Conservation (phyloP, 1,284 basidiomycete species). For the Xerocomus cyaneibrunnescens region DNA sequence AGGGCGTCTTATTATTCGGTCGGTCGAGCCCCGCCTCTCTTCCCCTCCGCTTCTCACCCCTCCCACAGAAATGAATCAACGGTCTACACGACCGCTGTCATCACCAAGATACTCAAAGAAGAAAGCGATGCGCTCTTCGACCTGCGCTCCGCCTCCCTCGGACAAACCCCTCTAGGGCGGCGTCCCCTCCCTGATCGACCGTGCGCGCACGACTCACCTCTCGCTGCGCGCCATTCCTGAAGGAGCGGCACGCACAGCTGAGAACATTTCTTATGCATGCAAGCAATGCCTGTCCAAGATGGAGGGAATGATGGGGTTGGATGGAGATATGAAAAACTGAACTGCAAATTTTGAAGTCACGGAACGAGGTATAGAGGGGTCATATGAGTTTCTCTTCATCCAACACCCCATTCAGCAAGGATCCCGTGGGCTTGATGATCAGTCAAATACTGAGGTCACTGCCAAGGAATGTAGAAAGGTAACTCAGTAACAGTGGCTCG, state of each 20-base stretch:
- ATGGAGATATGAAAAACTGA: no score
- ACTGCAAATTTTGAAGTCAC: no score
- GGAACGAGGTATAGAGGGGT: no score
- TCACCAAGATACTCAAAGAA: constrained; percentile 93
- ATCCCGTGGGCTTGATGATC: no score
- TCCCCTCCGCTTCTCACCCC: background rate
- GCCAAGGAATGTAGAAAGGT: no score
- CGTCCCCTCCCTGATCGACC: constrained; percentile 91
- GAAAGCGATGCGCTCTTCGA: constrained; percentile 94
- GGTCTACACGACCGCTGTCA: constrained; percentile 90
- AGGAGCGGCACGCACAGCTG: constrained; percentile 67
- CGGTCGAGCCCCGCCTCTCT: constrained; percentile 22
- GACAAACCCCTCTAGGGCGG: constrained; percentile 98
- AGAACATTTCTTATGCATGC: no score
- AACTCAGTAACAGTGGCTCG: no score
- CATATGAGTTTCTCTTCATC: no score
- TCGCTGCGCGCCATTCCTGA: constrained; percentile 94
- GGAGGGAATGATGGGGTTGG: no score
- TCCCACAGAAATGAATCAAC: constrained; percentile 77
- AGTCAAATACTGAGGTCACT: no score
- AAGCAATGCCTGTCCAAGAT: no score
- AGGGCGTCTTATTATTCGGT: constrained; percentile 91
- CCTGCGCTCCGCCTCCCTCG: constrained; percentile 89
- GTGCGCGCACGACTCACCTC: constrained; percentile 88
- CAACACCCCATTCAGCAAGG: no score